phyloP scores from a whole-genome alignment of 768 basidiomycete genomes.

The Phaeotremella skinneri region DNA sequence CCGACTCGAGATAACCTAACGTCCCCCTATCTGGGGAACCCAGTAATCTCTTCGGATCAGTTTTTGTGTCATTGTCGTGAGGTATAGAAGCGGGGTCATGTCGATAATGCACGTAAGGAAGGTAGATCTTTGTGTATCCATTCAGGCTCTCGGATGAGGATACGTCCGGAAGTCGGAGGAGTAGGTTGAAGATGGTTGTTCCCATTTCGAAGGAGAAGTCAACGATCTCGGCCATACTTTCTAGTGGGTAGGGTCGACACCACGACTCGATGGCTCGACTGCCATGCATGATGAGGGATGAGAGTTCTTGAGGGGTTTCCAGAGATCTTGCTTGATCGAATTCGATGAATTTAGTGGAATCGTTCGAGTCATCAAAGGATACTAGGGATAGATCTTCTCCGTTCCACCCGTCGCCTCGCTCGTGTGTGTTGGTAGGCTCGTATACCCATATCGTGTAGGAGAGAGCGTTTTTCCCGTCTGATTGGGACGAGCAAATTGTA shows the following conservation, averaged over 20 bases:
- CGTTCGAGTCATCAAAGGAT: conserved; percentile 41
- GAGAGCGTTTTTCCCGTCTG: conserved; percentile 71
- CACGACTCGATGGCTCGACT: conserved; percentile 82
- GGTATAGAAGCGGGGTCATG: conserved; percentile 76
- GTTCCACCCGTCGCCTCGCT: conserved; percentile 86
- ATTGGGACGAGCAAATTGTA: conserved; percentile 69
- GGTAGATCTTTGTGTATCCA: conserved; percentile 71
- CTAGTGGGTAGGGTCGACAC: conserved; percentile 76
- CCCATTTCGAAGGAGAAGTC: conserved; percentile 73
- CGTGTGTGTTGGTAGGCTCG: conserved; percentile 64
- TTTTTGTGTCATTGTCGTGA: conserved; percentile 67
- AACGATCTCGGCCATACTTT: conserved; percentile 66
- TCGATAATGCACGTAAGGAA: conserved; percentile 89
- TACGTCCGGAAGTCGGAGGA: conserved; percentile 56
- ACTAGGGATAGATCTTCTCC: conserved; percentile 48
- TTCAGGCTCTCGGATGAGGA: conserved; percentile 43
- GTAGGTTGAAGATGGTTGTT: conserved; percentile 67
- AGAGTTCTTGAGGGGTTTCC: conserved; percentile 24
- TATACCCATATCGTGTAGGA: conserved; percentile 89
- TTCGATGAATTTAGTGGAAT: conserved; percentile 13
- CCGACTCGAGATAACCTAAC: background rate
- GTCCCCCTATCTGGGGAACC: conserved; percentile 15
- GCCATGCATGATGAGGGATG: conserved; percentile 54
- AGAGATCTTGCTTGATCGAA: conserved; percentile 20
- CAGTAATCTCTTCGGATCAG: conserved; percentile 6